Conservation (phyloP, 2,329 filamentous ascomycete species). For the Phialemoniopsis sp. region DNA sequence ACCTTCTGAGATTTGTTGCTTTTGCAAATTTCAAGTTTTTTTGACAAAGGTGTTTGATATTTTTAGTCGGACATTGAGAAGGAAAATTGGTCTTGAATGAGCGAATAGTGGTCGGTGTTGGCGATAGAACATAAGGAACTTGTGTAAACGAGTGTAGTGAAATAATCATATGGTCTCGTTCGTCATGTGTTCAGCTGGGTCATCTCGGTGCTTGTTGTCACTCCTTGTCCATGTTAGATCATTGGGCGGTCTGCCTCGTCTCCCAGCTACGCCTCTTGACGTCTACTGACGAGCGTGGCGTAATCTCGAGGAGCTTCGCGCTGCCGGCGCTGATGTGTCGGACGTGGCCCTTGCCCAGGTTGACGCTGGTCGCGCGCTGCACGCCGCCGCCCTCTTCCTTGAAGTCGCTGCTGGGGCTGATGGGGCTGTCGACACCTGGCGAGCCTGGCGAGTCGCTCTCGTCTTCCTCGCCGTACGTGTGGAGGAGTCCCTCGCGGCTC, state of each 20-base stretch:
- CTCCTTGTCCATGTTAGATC: conserved; percentile 1
- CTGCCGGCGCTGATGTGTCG: conserved; percentile 75
- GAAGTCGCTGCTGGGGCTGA: conserved; percentile 10
- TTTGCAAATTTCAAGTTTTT: conserved; percentile 8
- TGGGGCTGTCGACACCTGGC: neutral
- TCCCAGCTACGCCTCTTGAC: conserved; percentile 28
- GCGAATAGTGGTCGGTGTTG: conserved; percentile 20
- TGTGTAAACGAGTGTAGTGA: conserved; percentile 2
- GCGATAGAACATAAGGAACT: conserved; percentile 6
- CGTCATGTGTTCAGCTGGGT: conserved; percentile 2
- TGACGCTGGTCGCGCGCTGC: conserved; percentile 68
- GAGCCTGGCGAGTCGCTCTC: conserved; percentile 9
- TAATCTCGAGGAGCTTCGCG: conserved; percentile 68
- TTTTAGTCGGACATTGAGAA: conserved; percentile 5
- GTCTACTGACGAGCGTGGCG: conserved; percentile 50
- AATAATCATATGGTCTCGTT: conserved; percentile 11
- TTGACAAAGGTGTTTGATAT: too few relatives aligned
- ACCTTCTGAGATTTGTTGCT: neutral
- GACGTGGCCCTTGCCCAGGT: conserved; percentile 60
- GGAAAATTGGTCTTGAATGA: conserved; percentile 16
- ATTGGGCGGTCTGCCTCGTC: conserved; percentile 1
- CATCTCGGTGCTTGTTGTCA: neutral
- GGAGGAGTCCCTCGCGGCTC: conserved; percentile 48
- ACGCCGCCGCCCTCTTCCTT: conserved; percentile 33
- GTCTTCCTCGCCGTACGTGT: conserved; percentile 31